A percentile compares a stretch with the other conserved stretches of the same genome.
Evolutionary conservation across 1,284 basidiomycete species (phyloP).

Genomic region (Baeospora myosura): DNA sequence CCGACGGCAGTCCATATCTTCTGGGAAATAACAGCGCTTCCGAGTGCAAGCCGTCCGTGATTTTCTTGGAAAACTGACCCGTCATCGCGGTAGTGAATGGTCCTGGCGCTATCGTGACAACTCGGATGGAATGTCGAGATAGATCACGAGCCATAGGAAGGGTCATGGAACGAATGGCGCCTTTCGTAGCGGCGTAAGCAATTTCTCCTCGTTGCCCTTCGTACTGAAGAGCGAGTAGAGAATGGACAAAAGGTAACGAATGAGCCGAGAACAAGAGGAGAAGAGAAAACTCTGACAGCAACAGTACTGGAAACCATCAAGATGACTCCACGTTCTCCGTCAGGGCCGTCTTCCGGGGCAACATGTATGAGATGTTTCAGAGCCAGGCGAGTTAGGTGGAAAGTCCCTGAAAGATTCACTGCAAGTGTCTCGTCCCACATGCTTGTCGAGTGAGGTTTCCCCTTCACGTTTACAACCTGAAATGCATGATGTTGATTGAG

Average conservation of each 20-base stretch:
- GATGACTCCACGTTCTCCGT: constrained; percentile 47
- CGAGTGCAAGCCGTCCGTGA: constrained; percentile 28
- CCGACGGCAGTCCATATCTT: constrained; percentile 37
- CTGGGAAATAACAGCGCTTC: constrained; percentile 36
- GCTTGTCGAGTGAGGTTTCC: constrained; percentile 37
- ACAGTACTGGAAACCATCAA: constrained; percentile 48
- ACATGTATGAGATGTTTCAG: constrained; percentile 40
- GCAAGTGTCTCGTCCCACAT: constrained; percentile 42
- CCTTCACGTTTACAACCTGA: constrained; percentile 37
- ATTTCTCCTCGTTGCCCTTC: constrained; percentile 44
- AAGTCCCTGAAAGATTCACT: constrained; percentile 48
- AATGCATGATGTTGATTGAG: neutral
- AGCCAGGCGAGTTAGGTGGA: constrained; percentile 45
- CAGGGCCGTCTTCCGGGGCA: constrained; percentile 34
- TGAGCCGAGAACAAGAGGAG: neutral
- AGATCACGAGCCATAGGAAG: constrained; percentile 50
- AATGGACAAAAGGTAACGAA: neutral
- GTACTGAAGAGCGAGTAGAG: constrained; percentile 22
- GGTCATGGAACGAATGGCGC: constrained; percentile 45
- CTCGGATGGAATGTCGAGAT: constrained; percentile 40
- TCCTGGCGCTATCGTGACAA: constrained; percentile 45
- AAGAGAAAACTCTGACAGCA: constrained; percentile 32
- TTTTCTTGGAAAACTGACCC: constrained; percentile 30
- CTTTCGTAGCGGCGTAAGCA: constrained; percentile 48
- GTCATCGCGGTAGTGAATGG: constrained; percentile 43